A percentile compares a stretch with the other conserved stretches of the same genome.
These are phyloP conservation scores for Colletotrichum sp. DNA, from an alignment of 2,329 filamentous ascomycete species.

Conservation along the genomic window DNA sequence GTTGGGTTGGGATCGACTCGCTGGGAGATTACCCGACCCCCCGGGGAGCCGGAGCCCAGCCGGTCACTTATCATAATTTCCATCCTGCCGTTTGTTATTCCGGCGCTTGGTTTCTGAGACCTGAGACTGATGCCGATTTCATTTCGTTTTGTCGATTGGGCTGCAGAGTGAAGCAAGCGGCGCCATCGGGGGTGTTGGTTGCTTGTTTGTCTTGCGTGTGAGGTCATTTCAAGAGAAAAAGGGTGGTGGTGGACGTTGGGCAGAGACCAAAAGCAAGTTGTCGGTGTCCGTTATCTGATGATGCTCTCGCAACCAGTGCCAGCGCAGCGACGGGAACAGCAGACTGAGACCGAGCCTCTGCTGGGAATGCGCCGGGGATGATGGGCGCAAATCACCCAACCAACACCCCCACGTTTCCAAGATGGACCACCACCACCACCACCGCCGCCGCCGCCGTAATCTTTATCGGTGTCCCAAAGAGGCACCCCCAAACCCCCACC, in stretches of 20 bases:
- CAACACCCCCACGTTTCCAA: background rate
- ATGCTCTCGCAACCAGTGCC: background rate
- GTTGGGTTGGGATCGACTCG: background rate
- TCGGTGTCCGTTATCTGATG: background rate
- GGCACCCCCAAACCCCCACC: background rate
- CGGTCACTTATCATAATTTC: slow-evolving; percentile 1
- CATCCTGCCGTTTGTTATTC: background rate
- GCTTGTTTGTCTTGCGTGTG: background rate
- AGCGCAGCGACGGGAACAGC: background rate
- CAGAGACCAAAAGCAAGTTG: background rate
- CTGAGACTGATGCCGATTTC: background rate
- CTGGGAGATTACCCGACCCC: slow-evolving; percentile 1
- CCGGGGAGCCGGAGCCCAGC: background rate
- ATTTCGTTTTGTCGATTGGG: background rate
- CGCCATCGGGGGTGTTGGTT: background rate
- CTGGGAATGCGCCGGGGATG: background rate
- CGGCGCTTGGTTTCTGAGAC: background rate
- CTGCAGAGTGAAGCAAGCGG: background rate
- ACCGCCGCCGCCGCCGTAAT: background rate
- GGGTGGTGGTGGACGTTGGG: background rate
- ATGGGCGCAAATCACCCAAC: background rate
- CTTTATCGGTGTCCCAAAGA: background rate
- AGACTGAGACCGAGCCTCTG: background rate
- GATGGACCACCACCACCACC: background rate
- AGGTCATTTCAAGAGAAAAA: background rate